phyloP scores from a whole-genome alignment of 2,329 filamentous ascomycete genomes.

The Penicillium nordicum region DNA sequence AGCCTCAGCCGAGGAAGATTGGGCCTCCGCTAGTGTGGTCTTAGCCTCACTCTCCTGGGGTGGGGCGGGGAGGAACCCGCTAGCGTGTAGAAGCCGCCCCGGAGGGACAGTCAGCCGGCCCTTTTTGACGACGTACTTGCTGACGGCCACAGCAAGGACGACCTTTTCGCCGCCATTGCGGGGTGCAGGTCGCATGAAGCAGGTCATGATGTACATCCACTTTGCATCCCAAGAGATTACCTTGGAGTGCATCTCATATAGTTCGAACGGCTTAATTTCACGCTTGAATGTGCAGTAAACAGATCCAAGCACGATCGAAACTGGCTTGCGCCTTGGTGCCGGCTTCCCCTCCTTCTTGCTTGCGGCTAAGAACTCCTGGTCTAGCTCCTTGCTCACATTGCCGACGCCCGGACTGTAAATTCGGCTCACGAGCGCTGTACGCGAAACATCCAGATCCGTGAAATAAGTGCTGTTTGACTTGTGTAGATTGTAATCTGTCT shows the following conservation, averaged over 20 bases:
- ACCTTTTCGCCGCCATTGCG: constrained; percentile 54
- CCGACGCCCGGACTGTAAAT: constrained; percentile 59
- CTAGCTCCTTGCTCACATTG: constrained; percentile 52
- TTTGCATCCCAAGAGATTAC: constrained; percentile 75
- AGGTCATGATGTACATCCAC: constrained; percentile 73
- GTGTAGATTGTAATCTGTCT: constrained; percentile 84
- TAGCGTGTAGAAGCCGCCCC: constrained; percentile 67
- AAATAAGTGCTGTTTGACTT: constrained; percentile 86
- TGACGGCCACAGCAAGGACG: constrained; percentile 68
- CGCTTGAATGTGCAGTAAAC: constrained; percentile 70
- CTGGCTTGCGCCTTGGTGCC: constrained; percentile 47
- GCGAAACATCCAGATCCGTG: constrained; percentile 75
- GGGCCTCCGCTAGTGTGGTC: constrained; percentile 15
- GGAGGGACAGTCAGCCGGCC: constrained; percentile 81
- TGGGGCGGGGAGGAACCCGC: constrained; percentile 69
- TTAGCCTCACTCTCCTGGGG: constrained; percentile 54
- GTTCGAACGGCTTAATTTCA: constrained; percentile 67
- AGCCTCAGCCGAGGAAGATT: constrained; percentile 23
- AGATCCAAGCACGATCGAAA: constrained; percentile 67
- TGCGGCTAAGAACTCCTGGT: constrained; percentile 49
- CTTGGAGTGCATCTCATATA: constrained; percentile 70
- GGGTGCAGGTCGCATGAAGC: constrained; percentile 59
- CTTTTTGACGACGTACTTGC: constrained; percentile 80
- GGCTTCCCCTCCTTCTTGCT: constrained; percentile 52
- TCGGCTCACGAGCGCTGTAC: constrained; percentile 73